Conservation (phyloP, 768 basidiomycete species). For the Leccinum imitatum region DNA sequence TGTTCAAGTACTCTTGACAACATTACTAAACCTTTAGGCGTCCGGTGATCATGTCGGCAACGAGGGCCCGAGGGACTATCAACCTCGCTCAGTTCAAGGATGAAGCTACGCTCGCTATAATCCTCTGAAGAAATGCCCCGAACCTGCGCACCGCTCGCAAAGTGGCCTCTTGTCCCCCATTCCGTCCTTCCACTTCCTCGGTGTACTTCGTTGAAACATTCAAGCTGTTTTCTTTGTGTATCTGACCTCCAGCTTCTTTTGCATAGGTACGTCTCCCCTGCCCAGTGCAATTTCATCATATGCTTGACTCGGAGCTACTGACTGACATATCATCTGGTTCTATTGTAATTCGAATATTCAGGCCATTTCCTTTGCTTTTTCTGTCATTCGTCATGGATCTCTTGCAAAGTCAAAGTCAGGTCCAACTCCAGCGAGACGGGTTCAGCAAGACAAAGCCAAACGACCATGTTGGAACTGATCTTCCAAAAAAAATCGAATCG, state of each 20-base stretch:
- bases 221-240: neutral
- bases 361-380: neutral
- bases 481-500: neutral
- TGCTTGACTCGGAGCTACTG: neutral
- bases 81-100: slow-evolving; percentile 8
- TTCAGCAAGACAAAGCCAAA: neutral
- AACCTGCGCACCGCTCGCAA: neutral
- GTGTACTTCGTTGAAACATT: neutral
- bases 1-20: too few species aligned
- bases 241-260: neutral
- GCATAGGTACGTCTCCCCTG: neutral
- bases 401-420: neutral
- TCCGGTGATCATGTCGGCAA: neutral
- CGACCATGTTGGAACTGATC: neutral
- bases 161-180: neutral
- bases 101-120: slow-evolving; percentile 13
- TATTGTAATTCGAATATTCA: too few species aligned
- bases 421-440: neutral
- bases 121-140: neutral
- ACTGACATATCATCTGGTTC: neutral
- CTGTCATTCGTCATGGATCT: neutral
- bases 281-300: too few species aligned
- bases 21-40: neutral
- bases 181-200: neutral
- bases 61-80: neutral